Base-by-base conservation (phyloP, 2,329 filamentous ascomycete genomes). In the Colletotrichum tanaceti region DNA sequence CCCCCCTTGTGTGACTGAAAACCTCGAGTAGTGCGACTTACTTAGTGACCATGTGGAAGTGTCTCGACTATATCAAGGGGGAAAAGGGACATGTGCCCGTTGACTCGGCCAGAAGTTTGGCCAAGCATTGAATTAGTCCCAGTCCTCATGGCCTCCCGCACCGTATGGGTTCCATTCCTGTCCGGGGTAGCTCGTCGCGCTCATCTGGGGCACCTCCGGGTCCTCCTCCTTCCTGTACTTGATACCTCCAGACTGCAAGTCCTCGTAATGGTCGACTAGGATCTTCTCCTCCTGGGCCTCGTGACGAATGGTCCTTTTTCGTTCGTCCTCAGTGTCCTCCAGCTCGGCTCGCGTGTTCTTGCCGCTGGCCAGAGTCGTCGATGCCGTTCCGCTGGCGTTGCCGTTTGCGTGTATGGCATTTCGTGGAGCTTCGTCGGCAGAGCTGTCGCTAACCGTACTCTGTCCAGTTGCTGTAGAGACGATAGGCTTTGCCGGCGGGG, bases 151-250 rank as follows among this genome's bases (percentile, higher is more conserved):
- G n/a, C 62, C 60, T 9, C 68, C 65, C 7, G 39, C 54, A 13
- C 77, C 78, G 39, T 86, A 87, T 2, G 89, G 89, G 72, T 87
- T 87, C 89, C 90, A 92, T 76, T 92, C 90, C 79, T 91, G 88
- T 0, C 90, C 90, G 0, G 90, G 90, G 76, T 91, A 92, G 74
- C 86, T 89, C 14, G 89, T 90, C 7, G 89, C 89, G 55, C 82
- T 85, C 90, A 92, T 92, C 67, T 84, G 80, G 14, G 86, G 84
- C 74, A 80, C 76, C 16, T 83, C 81, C n/a, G 83, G 80, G 39
- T 82, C 79, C 47, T 80, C 77, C 55, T 73, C 75, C 59, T 79
- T 78, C 35, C 78, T 79, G 28, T 78, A 76, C 7, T 77, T 78
- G 10, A 79, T 75, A 50, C 76, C 69, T 7, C 65, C 71, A 20